These are phyloP conservation scores for Nepenthes alata DNA, from an alignment of 179 eudicot species.

Conservation along the genomic window DNA sequence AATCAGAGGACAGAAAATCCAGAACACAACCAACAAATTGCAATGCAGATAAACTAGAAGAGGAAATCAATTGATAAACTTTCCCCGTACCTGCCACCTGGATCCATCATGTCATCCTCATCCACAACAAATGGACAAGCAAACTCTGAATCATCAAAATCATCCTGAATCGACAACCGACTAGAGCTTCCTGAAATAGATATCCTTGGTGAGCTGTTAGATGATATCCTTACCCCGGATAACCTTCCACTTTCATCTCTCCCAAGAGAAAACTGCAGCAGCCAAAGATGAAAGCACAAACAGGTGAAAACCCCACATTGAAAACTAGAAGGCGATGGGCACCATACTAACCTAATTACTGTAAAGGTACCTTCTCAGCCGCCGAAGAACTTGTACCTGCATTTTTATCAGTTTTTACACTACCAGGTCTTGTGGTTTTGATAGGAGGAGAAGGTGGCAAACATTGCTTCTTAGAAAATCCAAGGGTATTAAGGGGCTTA, in stretches of 20 bases:
- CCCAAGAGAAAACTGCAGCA: constrained; percentile 39
- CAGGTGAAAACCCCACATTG: background rate
- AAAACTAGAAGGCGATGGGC: background rate
- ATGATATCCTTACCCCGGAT: constrained; percentile 33
- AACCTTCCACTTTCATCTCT: constrained; percentile 55
- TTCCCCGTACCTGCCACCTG: constrained; percentile 47
- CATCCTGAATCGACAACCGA: constrained; percentile 57
- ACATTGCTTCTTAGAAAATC: constrained; percentile 21
- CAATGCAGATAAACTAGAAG: background rate
- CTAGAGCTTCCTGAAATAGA: constrained; percentile 75
- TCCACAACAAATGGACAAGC: constrained; percentile 79
- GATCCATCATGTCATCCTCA: constrained; percentile 47
- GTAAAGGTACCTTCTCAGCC: constrained; percentile 42
- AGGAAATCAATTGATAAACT: background rate
- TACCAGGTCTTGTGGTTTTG: constrained; percentile 34
- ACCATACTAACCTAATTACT: background rate
- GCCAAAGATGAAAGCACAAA: constrained; percentile 6
- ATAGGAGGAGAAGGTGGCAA: constrained; percentile 52
- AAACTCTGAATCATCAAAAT: constrained; percentile 67
- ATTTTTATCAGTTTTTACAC: constrained; percentile 32
- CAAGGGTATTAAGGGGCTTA: constrained; percentile 22
- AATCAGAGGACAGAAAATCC: too few species aligned
- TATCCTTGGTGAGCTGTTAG: constrained; percentile 47
- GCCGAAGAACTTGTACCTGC: constrained; percentile 37
- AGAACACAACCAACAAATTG: too few species aligned